Percentiles rank a stretch among this genome's conserved stretches.
Evolutionary conservation across 192 early-diverging fungal genomes (phyloP).

Genomic region (Cladochytrium replicatum): DNA sequence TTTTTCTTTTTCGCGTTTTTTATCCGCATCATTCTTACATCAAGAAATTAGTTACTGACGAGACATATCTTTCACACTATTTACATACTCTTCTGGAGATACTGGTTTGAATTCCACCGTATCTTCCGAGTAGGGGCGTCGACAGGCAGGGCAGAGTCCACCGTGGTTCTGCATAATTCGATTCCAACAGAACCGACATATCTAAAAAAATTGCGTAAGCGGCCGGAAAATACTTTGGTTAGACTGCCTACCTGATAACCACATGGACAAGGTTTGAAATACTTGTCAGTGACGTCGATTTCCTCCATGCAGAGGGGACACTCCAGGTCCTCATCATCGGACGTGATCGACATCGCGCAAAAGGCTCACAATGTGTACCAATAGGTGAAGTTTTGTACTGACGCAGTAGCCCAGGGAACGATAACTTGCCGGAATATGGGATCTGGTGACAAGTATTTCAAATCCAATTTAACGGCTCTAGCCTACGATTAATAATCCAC

Average conservation of each 20-base stretch:
- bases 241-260: constrained; percentile 76
- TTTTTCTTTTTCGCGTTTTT: constrained; percentile 79
- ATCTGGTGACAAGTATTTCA: too few species aligned
- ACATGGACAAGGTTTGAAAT: constrained; percentile 96
- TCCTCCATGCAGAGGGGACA: constrained; percentile 99
- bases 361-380: too few species aligned
- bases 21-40: constrained; percentile 46
- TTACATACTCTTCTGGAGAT: constrained; percentile 81
- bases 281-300: constrained; percentile 90
- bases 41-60: too few species aligned
- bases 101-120: constrained; percentile 79
- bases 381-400: too few species aligned
- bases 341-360: too few species aligned
- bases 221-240: background rate
- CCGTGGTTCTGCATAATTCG: constrained; percentile 92
- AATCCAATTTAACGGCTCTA: too few species aligned
- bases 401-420: too few species aligned
- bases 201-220: constrained; percentile 42
- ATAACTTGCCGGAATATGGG: too few species aligned
- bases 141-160: constrained; percentile 90
- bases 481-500: too few species aligned
- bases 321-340: constrained; percentile 79
- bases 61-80: too few species aligned
- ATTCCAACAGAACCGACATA: constrained; percentile 98
- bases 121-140: constrained; percentile 83